Evolutionary conservation across 768 basidiomycete genomes (phyloP), one percentile per base, ranked within the genome.

Genomic region (Rhizopogon vesiculosus): DNA sequence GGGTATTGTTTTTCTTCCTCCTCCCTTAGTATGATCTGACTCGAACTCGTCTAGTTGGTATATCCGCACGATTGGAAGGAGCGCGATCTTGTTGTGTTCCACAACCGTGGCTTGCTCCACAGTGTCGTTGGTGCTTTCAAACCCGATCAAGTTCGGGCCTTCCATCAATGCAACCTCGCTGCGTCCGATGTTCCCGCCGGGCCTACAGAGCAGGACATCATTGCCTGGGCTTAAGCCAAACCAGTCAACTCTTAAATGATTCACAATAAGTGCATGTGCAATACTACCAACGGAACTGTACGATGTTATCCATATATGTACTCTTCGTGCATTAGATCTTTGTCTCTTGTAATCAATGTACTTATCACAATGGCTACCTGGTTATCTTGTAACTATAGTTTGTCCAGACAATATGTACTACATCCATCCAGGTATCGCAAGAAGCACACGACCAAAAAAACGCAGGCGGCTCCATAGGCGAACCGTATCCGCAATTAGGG

Each of bases 31-130:
- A 15, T 22, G 13, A 56, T 13, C 31, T 42, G 45, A 50, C 13
- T 25, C 45, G 25, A 42, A 15, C 42, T 29, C 45, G 41, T 42
- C 50, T 60, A 89, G 82, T 76, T 91, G 28, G 85, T 96, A 33
- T 96, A 95, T 69, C 86, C 91, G 0, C 92, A 94, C 63, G 89
- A 94, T 63, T 95, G 93, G 92, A 69, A 74, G 38, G 82, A 83
- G 60, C 73, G 74, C 15, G 86, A 87, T 60, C 74, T 89, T 35
- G 82, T 86, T 8, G 59, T 89, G 29, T 89, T 89, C 76, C 85
- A 89, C 63, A 89, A 89, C 69, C 78, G 87, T 25, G 87, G 87
- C 15, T 69, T 86, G 28, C 67, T 87, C 48, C 86, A 89, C 61
- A 75, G 77, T 9, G 86, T 87, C 62, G 85, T 87, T 15, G 87